Evolutionary conservation across 352 stramenopile species (phyloP).

Genomic region (Phytophthora aleatoria): DNA sequence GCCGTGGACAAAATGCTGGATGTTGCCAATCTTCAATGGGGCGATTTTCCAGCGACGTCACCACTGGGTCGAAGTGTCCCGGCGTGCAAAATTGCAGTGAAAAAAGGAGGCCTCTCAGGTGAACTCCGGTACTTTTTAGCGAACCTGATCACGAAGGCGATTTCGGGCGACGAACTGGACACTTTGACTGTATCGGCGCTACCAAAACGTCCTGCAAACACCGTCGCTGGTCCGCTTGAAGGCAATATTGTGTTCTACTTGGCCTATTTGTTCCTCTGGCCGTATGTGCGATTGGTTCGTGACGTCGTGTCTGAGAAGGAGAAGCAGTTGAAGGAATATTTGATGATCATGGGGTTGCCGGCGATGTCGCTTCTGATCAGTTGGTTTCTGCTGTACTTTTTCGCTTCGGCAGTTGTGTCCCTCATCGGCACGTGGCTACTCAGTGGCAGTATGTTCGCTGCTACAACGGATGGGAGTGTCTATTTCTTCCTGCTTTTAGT

Average conservation of each 20-base stretch:
- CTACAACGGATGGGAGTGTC: slow-evolving; percentile 35
- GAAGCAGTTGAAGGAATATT: slow-evolving; percentile 86
- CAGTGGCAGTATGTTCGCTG: slow-evolving; percentile 64
- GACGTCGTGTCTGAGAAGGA: slow-evolving; percentile 92
- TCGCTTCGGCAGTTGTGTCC: slow-evolving; percentile 55
- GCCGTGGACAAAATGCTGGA: slow-evolving; percentile 57
- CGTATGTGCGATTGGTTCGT: slow-evolving; percentile 83
- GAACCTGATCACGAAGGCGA: slow-evolving; percentile 35
- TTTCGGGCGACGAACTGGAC: slow-evolving; percentile 42
- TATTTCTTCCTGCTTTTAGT: slow-evolving; percentile 72
- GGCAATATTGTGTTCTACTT: slow-evolving; percentile 75
- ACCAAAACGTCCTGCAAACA: slow-evolving; percentile 49
- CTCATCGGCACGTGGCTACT: slow-evolving; percentile 65
- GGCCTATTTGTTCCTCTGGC: slow-evolving; percentile 86
- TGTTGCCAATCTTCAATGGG: slow-evolving; percentile 44
- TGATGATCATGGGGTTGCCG: slow-evolving; percentile 90
- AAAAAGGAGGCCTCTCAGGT: slow-evolving; percentile 26
- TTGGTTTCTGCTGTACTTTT: slow-evolving; percentile 85
- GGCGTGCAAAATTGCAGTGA: slow-evolving; percentile 39
- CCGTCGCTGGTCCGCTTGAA: slow-evolving; percentile 51
- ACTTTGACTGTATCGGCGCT: slow-evolving; percentile 49
- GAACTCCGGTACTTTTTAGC: slow-evolving; percentile 41
- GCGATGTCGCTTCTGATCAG: slow-evolving; percentile 74
- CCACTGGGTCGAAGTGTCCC: slow-evolving; percentile 32
- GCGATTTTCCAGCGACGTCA: slow-evolving; percentile 43